These are phyloP conservation scores for Diplodia sapinea DNA, from an alignment of 2,329 filamentous ascomycete genomes.

Conservation along the genomic window DNA sequence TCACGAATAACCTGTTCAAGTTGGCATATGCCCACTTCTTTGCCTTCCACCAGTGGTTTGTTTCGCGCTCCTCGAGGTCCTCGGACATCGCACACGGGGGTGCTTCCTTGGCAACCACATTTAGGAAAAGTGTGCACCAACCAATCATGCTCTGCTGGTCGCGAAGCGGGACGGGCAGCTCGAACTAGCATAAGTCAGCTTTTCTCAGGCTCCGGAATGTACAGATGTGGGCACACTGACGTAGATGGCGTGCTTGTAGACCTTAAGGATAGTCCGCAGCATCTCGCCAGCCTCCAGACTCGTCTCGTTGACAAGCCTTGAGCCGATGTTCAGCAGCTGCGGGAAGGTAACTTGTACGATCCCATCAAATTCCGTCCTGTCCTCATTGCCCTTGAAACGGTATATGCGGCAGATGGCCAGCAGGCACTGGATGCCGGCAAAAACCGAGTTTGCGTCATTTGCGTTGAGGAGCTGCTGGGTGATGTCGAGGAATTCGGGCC, in stretches of 20 bases:
- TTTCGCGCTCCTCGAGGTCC: slow-evolving; percentile 82
- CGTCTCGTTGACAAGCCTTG: slow-evolving; percentile 85
- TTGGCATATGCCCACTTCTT: slow-evolving; percentile 99
- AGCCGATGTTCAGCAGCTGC: slow-evolving; percentile 82
- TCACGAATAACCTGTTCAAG: slow-evolving; percentile 91
- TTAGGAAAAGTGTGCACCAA: slow-evolving; percentile 95
- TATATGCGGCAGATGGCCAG: slow-evolving; percentile 95
- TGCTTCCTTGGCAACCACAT: slow-evolving; percentile 83
- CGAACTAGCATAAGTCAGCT: slow-evolving; percentile 66
- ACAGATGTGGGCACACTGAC: slow-evolving; percentile 59
- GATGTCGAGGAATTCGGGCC: slow-evolving; percentile 93
- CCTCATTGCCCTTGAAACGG: slow-evolving; percentile 86
- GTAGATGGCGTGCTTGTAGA: slow-evolving; percentile 98
- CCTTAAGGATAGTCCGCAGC: slow-evolving; percentile 91
- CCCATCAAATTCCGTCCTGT: slow-evolving; percentile 86
- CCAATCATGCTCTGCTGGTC: slow-evolving; percentile 84
- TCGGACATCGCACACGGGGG: slow-evolving; percentile 80
- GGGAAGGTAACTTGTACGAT: slow-evolving; percentile 93
- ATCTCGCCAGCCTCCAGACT: slow-evolving; percentile 96
- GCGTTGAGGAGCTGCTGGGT: slow-evolving; percentile 87
- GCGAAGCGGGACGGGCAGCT: slow-evolving; percentile 78
- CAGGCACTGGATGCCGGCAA: slow-evolving; percentile 91
- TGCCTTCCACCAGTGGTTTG: slow-evolving; percentile 98
- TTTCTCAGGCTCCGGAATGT: background rate
- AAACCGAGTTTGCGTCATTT: slow-evolving; percentile 83